A percentile compares a stretch with the other conserved stretches of the same genome.
These are phyloP conservation scores for Anthostomella pinea DNA, from an alignment of 2,329 filamentous ascomycete genomes.

Conservation along the genomic window DNA sequence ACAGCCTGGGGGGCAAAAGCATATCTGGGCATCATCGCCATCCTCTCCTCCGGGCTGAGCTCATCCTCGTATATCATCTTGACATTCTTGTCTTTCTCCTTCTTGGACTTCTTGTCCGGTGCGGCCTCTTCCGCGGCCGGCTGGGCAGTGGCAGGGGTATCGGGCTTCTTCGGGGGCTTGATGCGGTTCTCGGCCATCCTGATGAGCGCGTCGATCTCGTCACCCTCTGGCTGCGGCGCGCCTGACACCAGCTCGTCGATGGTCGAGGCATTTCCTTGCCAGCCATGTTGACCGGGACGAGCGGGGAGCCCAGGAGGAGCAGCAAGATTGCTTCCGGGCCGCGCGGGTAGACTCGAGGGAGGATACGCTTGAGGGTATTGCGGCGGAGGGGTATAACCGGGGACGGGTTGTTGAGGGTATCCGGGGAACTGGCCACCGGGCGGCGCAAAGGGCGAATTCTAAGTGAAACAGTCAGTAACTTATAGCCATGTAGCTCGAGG, in stretches of 20 bases:
- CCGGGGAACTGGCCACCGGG: constrained; percentile 37
- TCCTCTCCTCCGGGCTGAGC: constrained; percentile 83
- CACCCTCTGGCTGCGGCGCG: constrained; percentile 44
- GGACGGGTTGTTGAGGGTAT: constrained; percentile 38
- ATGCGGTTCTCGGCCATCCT: constrained; percentile 63
- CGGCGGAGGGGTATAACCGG: constrained; percentile 35
- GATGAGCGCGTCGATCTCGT: constrained; percentile 65
- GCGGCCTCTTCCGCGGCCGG: constrained; percentile 40
- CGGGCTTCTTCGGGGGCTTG: constrained; percentile 43
- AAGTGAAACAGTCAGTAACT: constrained; percentile 15
- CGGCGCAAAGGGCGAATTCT: constrained; percentile 44
- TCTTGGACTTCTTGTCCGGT: constrained; percentile 64
- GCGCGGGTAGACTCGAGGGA: constrained; percentile 43
- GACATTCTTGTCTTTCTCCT: constrained; percentile 64
- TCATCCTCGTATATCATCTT: constrained; percentile 81
- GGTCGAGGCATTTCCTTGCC: constrained; percentile 38
- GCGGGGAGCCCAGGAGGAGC: constrained; percentile 43
- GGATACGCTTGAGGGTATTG: constrained; percentile 38
- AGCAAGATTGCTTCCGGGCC: constrained; percentile 41
- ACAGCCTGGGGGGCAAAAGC: constrained; percentile 54
- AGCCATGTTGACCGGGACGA: constrained; percentile 37
- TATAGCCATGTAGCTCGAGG: no score
- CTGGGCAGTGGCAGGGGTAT: constrained; percentile 27
- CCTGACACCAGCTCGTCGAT: constrained; percentile 48
- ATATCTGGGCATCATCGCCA: constrained; percentile 76